Base-by-base conservation (phyloP, 495 filamentous ascomycete species). In the Delitschia confertaspora region DNA sequence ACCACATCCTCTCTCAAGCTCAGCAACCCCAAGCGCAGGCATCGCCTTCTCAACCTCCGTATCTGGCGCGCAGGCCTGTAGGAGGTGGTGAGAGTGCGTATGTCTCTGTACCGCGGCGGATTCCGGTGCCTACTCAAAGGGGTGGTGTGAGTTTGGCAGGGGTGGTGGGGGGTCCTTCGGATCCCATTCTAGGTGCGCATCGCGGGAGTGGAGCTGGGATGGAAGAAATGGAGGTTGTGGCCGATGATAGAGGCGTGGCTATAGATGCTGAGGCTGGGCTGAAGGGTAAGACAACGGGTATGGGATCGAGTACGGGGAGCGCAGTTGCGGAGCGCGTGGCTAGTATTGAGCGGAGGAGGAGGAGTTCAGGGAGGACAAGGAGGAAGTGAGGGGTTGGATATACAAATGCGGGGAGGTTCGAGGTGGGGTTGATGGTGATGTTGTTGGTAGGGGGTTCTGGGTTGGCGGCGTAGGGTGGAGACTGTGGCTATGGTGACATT, bases 201-300 rank as follows among this genome's bases (percentile, higher is more conserved):
- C 11, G 27, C 5, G 43, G 33, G 4, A 55, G 51, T 39, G 38
- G 31, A 25, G 24, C 51, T 35, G 17, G 42, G 13, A 38, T 34
- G 11, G 56, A 60, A 35, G 20, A 48, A 8, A 56, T n/a, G n/a
- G n/a, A n/a, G n/a, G n/a, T 51, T 40, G 50, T 53, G 13, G 39
- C 48, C 2, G 38, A 47, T 18, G 46, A 51, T 6, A 42, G 48
- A 29, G 60, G 44, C 6, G 52, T 65, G 20, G 31, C 58, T 29
- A 52, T 61, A 6, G 51, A 59, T 23, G 53, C 57, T 21, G 31
- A 57, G 7, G 50, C 42, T 42, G 51, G 47, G 18, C 42, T 47
- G 25, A 47, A 31, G 5, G 9, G 14, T 14, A 51, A 51, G 24
- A 6, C 36, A 19, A 38, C 14, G 17, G 32, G 14, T 8, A 49